phyloP scores from a whole-genome alignment of 495 filamentous ascomycete genomes.

The Penicillium paxilli region DNA sequence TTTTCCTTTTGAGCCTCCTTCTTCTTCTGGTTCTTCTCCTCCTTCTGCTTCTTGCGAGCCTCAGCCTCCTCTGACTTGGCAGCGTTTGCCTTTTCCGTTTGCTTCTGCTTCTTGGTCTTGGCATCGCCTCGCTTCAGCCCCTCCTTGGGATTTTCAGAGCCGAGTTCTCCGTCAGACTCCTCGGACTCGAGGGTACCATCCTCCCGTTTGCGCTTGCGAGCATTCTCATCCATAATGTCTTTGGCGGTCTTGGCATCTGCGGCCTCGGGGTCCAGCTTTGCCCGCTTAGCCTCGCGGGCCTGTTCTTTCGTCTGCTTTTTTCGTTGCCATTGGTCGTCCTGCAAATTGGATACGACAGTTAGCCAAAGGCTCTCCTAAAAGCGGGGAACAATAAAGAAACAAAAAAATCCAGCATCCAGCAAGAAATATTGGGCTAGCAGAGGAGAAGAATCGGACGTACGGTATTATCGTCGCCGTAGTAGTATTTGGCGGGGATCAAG shows the following conservation, averaged over 20 bases:
- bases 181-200: conserved; percentile 44
- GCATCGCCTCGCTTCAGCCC: conserved; percentile 36
- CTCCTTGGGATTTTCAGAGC: conserved; percentile 43
- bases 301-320: conserved; percentile 88
- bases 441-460: conserved; percentile 56
- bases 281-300: conserved; percentile 70
- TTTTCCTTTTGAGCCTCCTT: conserved; percentile 50
- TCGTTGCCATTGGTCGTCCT: conserved; percentile 83
- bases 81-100: conserved; percentile 20
- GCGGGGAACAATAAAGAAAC: conserved; percentile 11
- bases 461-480: conserved; percentile 82
- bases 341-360: conserved; percentile 30
- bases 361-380: conserved; percentile 13
- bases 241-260: conserved; percentile 65
- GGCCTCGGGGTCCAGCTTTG: conserved; percentile 84
- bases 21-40: conserved; percentile 52
- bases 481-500: conserved; percentile 88
- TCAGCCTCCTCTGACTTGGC: conserved; percentile 40
- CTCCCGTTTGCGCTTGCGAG: conserved; percentile 67
- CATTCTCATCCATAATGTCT: conserved; percentile 81
- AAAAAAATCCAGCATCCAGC: conserved; percentile 11
- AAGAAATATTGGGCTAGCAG: conserved; percentile 4
- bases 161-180: conserved; percentile 45
- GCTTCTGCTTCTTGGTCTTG: conserved; percentile 36
- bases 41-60: conserved; percentile 42